Evolutionary conservation across 495 filamentous ascomycete species (phyloP).

Genomic region (Staphylotrichum tortipilum): DNA sequence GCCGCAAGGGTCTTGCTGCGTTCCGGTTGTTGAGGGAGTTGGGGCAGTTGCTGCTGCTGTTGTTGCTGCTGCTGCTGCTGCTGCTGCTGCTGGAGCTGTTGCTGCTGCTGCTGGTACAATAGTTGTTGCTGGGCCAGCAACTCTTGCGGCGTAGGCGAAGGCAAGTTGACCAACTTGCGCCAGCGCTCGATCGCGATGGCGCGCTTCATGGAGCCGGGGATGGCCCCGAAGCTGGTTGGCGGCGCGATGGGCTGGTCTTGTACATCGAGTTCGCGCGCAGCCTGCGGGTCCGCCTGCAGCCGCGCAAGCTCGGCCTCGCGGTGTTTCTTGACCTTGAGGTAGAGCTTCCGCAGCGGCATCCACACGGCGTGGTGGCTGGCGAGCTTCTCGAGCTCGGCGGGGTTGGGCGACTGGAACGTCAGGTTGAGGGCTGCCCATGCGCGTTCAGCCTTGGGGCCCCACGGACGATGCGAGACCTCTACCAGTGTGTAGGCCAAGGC

Average conservation of each 20-base stretch:
- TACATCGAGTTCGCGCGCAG: slow-evolving; percentile 32
- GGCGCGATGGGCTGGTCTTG: slow-evolving; percentile 27
- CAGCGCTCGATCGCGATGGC: slow-evolving; percentile 33
- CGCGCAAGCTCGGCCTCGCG: slow-evolving; percentile 42
- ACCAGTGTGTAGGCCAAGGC: slow-evolving; percentile 67
- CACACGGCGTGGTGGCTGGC: slow-evolving; percentile 54
- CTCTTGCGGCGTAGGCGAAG: too few relatives aligned
- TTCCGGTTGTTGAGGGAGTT: not conserved
- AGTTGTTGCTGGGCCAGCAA: too few relatives aligned
- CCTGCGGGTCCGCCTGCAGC: slow-evolving; percentile 33
- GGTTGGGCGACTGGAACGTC: slow-evolving; percentile 47
- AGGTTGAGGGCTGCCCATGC: slow-evolving; percentile 69
- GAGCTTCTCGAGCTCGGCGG: slow-evolving; percentile 43
- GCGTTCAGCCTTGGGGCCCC: slow-evolving; percentile 59
- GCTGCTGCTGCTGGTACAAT: too few relatives aligned
- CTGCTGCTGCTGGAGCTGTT: too few relatives aligned
- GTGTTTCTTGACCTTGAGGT: slow-evolving; percentile 54
- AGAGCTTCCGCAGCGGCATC: slow-evolving; percentile 63
- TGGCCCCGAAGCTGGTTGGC: slow-evolving; percentile 29
- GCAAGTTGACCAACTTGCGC: slow-evolving; percentile 38
- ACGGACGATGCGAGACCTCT: slow-evolving; percentile 67
- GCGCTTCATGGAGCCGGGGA: slow-evolving; percentile 30
- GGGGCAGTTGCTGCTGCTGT: too few relatives aligned
- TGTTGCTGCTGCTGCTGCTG: too few relatives aligned
- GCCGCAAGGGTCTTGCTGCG: not conserved